Evolutionary conservation across 2,329 filamentous ascomycete species (phyloP), one percentile per base, ranked within the genome.

Genomic region (Pseudogymnoascus sp.): DNA sequence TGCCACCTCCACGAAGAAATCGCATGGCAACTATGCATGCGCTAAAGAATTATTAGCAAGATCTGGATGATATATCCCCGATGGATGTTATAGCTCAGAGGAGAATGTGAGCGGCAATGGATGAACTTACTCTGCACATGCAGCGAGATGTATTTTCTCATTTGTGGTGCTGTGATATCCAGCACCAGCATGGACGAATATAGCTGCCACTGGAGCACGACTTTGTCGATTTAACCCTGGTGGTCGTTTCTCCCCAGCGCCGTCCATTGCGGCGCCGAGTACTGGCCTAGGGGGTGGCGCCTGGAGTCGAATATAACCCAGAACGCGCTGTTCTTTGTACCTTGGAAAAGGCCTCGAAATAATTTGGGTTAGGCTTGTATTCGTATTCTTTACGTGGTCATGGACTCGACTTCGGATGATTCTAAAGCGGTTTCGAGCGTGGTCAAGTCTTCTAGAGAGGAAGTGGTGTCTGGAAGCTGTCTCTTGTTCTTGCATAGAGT

Each of bases 181-280:
- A 14, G 95, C 95, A 36, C 95, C 95, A 39, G 93, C 95, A 76
- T 99, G 95, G 51, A 99, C 88, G 75, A 96, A 98, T 62, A 99
- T 93, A 65, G 92, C 92, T 64, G 86, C 86, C 8, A 86, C 77
- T 68, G 14, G 61, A n/a, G 54, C 31, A n/a, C 39, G 61, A 25
- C 23, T 28, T 63, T 64, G 63, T 19, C 37, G 57, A 63, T 6
- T 37, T 37, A 37, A 31, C 51, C 25, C 25, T 45, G 68, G 65
- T 45, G 68, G 65, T 43, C 68, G 62, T 62, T 67, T 70, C 28
- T 73, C 72, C 25, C 64, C 63, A 16, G 70, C 62, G 45, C 72
- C 72, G 62, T 74, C 73, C 71, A 72, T 71, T 36, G 65, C 60
- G 34, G 13, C 34, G 13, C 51, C 3, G 34, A 34, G 51, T 57